A percentile compares a stretch with the other conserved stretches of the same genome.
Conservation (phyloP, 1,284 basidiomycete genomes). For the Moesziomyces sp. region DNA sequence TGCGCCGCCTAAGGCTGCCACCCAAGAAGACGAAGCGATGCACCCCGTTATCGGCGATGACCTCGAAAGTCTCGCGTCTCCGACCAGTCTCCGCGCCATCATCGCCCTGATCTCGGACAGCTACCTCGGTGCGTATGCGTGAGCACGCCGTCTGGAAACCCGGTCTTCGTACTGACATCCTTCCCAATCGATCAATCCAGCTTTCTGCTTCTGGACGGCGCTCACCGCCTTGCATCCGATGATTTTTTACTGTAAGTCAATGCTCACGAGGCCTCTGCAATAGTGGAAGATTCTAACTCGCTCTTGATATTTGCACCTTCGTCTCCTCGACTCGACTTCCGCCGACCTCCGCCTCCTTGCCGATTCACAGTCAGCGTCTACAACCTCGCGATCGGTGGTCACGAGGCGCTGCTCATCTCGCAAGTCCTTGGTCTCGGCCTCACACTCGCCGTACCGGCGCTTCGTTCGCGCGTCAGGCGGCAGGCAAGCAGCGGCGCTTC, state of each 20-base stretch:
- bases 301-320: no score
- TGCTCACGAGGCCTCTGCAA: slow-evolving; percentile 9
- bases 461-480: slow-evolving; percentile 24
- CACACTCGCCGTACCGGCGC: slow-evolving; percentile 32
- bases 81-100: slow-evolving; percentile 35
- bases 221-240: slow-evolving; percentile 84
- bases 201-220: slow-evolving; percentile 87
- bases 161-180: not conserved
- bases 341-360: not conserved
- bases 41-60: slow-evolving; percentile 1
- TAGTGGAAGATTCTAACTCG: not conserved
- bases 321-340: not conserved
- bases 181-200: slow-evolving; percentile 69
- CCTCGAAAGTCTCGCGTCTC: slow-evolving; percentile 3
- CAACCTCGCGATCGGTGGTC: slow-evolving; percentile 61
- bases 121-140: slow-evolving; percentile 42
- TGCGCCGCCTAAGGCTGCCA: not conserved
- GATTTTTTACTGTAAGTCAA: slow-evolving; percentile 80
- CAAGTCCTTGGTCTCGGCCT: slow-evolving; percentile 51
- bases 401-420: slow-evolving; percentile 58
- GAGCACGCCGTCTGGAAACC: not conserved
- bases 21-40: slow-evolving; percentile 1
- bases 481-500: slow-evolving; percentile 15
- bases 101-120: slow-evolving; percentile 42
- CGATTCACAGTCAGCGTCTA: slow-evolving; percentile 53